A percentile compares a stretch with the other conserved stretches of the same genome.
phyloP scores from a whole-genome alignment of 1,284 basidiomycete species.

The Moesziomyces sp. region DNA sequence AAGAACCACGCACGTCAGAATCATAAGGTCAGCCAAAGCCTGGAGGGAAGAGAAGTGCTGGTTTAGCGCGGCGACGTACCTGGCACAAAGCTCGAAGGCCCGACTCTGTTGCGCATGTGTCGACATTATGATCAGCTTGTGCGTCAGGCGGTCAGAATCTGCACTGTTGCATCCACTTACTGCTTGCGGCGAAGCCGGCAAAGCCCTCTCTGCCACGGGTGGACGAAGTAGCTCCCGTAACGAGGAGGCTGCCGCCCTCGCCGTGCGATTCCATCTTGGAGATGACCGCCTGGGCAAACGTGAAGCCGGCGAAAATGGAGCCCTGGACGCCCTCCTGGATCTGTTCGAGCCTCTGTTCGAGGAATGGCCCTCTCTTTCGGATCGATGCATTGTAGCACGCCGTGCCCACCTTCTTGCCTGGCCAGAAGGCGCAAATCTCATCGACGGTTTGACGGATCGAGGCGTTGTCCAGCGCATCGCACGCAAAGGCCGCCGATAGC shows the following conservation, averaged over 20 bases:
- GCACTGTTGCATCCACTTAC: slow-evolving; percentile 6
- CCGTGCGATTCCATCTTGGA: slow-evolving; percentile 27
- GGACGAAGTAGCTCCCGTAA: slow-evolving; percentile 55
- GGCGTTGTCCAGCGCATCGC: slow-evolving; percentile 48
- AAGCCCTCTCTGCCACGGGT: slow-evolving; percentile 54
- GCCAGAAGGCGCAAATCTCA: slow-evolving; percentile 33
- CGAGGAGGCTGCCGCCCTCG: slow-evolving; percentile 47
- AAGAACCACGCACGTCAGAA: neutral
- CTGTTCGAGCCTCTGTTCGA: slow-evolving; percentile 36
- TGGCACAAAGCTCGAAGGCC: slow-evolving; percentile 53
- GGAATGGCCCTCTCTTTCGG: slow-evolving; percentile 45
- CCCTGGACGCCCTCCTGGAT: slow-evolving; percentile 45
- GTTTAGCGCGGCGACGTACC: slow-evolving; percentile 9
- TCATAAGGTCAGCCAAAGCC: neutral
- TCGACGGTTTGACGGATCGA: slow-evolving; percentile 28
- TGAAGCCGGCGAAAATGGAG: slow-evolving; percentile 49
- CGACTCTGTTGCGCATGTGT: slow-evolving; percentile 9
- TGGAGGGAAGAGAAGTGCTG: neutral
- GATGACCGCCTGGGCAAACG: slow-evolving; percentile 48
- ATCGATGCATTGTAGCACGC: slow-evolving; percentile 56
- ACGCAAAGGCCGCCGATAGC: slow-evolving; percentile 48
- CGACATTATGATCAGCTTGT: neutral
- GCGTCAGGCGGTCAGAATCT: too few relatives aligned
- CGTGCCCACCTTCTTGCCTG: slow-evolving; percentile 46
- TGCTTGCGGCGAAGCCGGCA: slow-evolving; percentile 55